Evolutionary conservation across 116 monocot genomes (phyloP), one percentile per base, ranked within the genome.

Genomic region (Thalassia testudinum): DNA sequence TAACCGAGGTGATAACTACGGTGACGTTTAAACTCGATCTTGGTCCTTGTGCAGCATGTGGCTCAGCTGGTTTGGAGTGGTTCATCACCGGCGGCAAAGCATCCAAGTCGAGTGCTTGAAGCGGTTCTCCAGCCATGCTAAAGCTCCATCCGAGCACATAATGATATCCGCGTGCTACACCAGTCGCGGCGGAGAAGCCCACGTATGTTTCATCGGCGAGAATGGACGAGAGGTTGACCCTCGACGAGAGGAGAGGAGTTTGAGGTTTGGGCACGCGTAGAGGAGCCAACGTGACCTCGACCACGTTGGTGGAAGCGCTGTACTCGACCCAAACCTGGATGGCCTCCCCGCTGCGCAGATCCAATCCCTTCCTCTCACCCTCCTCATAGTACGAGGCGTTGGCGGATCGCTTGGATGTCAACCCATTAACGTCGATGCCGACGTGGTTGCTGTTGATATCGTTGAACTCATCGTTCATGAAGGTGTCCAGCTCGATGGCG

Each of bases 381-480:
- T 23, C 61, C 21, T 0, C 14, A 28, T 50, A 67, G 53, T 66
- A 81, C 1, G 67, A 66, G 7, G 68, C 75, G 21, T 65, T 19
- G 8, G 26, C 30, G 12, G 77, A 58, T 0, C 22, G n/a, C 11
- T 37, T 47, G 20, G 86, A 86, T 12, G 17, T 24, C 29, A 77
- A 15, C 56, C 62, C 62, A 54, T 81, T 59, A 59, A 79, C 28
- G 42, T 80, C 71, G 58, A 81, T 53, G 7, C 78, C 86, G 26
- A 80, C 66, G 52, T 86, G 86, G 72, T 86, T 86, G 63, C 71
- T 61, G 60, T 75, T 63, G 47, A 80, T 74, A 48, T 81, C 81
- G 5, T 28, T 12, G 49, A 81, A 60, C 24, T 77, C 86, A 5
- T 62, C 40, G 59, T 77, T 67, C 15, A 55, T 57, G 1, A 81